A percentile compares a stretch with the other conserved stretches of the same genome.
Evolutionary conservation across 1,284 basidiomycete genomes (phyloP).

Genomic region (Sphaerobolus stellatus): DNA sequence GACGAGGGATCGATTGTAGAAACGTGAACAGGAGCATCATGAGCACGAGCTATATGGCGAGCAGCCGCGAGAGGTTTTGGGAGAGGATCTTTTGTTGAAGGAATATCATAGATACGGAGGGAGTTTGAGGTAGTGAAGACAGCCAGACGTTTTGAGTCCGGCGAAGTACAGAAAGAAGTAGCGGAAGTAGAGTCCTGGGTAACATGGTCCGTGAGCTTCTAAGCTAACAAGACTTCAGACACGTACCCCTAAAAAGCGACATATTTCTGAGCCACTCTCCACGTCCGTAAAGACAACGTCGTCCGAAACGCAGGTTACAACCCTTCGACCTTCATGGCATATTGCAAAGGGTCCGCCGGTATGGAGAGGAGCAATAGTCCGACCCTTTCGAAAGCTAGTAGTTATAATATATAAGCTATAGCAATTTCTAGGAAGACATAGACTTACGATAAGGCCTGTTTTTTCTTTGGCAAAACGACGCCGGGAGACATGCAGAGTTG

Average conservation of each 20-base stretch:
- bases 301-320: conserved; percentile 87
- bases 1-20: conserved; percentile 84
- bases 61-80: conserved; percentile 57
- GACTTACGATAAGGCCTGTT: too few species aligned
- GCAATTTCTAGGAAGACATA: too few species aligned
- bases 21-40: conserved; percentile 92
- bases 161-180: conserved; percentile 65
- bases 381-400: conserved; percentile 68
- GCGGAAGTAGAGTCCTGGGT: conserved; percentile 63
- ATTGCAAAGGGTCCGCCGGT: conserved; percentile 85
- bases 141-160: conserved; percentile 58
- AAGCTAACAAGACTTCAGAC: conserved; percentile 4
- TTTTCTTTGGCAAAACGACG: too few species aligned
- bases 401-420: background rate
- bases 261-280: conserved; percentile 70
- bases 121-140: conserved; percentile 70
- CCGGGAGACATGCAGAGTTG: too few species aligned
- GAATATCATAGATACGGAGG: conserved; percentile 68
- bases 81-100: conserved; percentile 42
- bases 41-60: conserved; percentile 78
- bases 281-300: conserved; percentile 84
- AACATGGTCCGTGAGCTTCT: conserved; percentile 9
- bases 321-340: conserved; percentile 73
- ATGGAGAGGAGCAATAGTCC: conserved; percentile 76
- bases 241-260: conserved; percentile 80